Conservation (phyloP, 805 yeast genomes). For the Suhomyces sp. region DNA sequence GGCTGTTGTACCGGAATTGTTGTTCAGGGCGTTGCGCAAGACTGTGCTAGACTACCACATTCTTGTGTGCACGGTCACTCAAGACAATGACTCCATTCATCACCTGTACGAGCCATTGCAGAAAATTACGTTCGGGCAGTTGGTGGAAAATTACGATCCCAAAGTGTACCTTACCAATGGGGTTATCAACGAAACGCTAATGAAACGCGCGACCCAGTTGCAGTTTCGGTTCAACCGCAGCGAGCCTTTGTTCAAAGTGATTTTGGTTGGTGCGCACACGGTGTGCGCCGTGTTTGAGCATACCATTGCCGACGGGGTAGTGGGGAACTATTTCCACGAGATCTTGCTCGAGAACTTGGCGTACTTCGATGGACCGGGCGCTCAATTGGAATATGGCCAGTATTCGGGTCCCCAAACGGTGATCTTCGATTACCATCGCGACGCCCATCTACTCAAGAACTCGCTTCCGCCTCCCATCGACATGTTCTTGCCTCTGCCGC, state of each 20-base stretch:
- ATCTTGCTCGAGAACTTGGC: constrained; percentile 27
- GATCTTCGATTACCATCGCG: constrained; percentile 22
- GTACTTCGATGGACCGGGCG: constrained; percentile 9
- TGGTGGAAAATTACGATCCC: constrained; percentile 15
- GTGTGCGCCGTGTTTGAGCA: constrained; percentile 33
- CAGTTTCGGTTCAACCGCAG: constrained; percentile 20
- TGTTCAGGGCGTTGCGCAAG: constrained; percentile 29
- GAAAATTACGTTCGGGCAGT: constrained; percentile 21
- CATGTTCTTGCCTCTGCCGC: constrained; percentile 15
- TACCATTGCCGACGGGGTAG: constrained; percentile 39
- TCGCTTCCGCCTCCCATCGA: constrained; percentile 38
- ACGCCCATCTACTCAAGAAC: constrained; percentile 16
- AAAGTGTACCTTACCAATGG: constrained; percentile 13
- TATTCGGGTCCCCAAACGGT: constrained; percentile 5
- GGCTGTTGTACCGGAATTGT: constrained; percentile 13
- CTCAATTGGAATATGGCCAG: constrained; percentile 7
- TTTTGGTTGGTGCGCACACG: constrained; percentile 20
- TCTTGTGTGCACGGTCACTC: constrained; percentile 29
- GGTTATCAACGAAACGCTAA: constrained; percentile 24
- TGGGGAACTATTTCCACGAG: constrained; percentile 33
- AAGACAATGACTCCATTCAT: constrained; percentile 7
- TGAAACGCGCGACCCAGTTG: constrained; percentile 21
- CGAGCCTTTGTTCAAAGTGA: constrained; percentile 27
- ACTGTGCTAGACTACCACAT: constrained; percentile 34
- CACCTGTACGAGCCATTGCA: constrained; percentile 24